Conservation (phyloP, 1,139 yeast species). For the Kodamaea sp. region DNA sequence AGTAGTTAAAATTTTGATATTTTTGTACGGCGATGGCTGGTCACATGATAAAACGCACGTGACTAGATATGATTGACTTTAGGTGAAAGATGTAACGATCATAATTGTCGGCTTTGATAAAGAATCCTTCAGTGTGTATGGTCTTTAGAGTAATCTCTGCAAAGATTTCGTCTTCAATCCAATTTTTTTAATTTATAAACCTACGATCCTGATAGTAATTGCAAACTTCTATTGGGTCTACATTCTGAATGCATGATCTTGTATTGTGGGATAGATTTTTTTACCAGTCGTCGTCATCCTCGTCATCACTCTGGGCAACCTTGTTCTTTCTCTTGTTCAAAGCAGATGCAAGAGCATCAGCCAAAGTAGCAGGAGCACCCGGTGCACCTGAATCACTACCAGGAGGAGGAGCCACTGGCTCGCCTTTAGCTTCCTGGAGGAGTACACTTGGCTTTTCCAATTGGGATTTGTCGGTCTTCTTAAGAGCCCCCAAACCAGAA, state of each 20-base stretch:
- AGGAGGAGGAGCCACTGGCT: constrained; percentile 31
- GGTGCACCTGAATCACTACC: constrained; percentile 38
- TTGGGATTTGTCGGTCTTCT: constrained; percentile 79
- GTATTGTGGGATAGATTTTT: no score
- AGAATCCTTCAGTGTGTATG: background rate
- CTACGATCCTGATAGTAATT: no score
- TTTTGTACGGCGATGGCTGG: no score
- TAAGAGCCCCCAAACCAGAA: constrained; percentile 67
- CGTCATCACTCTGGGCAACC: constrained; percentile 84
- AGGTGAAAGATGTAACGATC: background rate
- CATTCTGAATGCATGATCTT: no score
- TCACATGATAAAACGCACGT: no score
- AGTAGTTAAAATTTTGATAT: no score
- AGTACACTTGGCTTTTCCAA: constrained; percentile 76
- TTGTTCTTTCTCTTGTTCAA: constrained; percentile 77
- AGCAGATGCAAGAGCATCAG: constrained; percentile 89
- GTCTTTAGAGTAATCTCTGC: background rate
- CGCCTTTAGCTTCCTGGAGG: constrained; percentile 72
- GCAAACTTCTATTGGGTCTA: no score
- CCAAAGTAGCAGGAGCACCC: constrained; percentile 62
- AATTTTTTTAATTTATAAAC: no score
- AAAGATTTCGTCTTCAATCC: no score
- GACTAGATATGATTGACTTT: no score
- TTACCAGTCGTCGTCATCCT: constrained; percentile 75
- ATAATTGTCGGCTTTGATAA: background rate